Percentiles rank a stretch among this genome's conserved stretches.
These are phyloP conservation scores for Apiotrichum siamense DNA, from an alignment of 1,284 basidiomycete genomes.

Conservation along the genomic window DNA sequence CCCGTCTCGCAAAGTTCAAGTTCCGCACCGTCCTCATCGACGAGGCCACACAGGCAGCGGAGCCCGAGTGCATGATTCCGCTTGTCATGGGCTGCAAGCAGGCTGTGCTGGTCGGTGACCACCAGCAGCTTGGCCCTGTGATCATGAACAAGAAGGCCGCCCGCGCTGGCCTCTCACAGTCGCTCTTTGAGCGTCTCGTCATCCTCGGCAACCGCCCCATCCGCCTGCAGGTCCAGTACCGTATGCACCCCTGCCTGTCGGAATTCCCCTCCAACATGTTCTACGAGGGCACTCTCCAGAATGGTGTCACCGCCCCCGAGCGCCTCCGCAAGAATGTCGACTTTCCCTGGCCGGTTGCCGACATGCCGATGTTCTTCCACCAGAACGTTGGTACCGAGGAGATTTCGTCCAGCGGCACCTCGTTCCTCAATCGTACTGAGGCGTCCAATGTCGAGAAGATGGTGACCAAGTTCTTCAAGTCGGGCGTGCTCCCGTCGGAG, in stretches of 20 bases:
- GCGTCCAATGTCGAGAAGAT: slow-evolving; percentile 99
- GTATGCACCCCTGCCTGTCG: slow-evolving; percentile 98
- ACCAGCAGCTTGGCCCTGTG: slow-evolving; percentile 96
- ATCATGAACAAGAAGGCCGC: slow-evolving; percentile 99
- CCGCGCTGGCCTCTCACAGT: slow-evolving; percentile 91
- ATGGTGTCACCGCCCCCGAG: slow-evolving; percentile 98
- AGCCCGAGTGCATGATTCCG: slow-evolving; percentile 99
- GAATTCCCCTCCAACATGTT: slow-evolving; percentile 99
- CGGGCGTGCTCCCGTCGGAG: slow-evolving; percentile 87
- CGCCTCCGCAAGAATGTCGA: slow-evolving; percentile 94
- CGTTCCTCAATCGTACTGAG: slow-evolving; percentile 97
- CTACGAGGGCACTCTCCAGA: slow-evolving; percentile 98
- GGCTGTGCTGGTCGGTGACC: slow-evolving; percentile 95
- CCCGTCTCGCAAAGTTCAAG: slow-evolving; percentile 89
- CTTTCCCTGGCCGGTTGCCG: slow-evolving; percentile 97
- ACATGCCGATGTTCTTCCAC: slow-evolving; percentile 99
- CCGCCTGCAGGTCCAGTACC: slow-evolving; percentile 97
- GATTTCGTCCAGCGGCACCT: slow-evolving; percentile 96
- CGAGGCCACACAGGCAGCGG: slow-evolving; percentile 96
- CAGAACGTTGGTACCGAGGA: slow-evolving; percentile 99
- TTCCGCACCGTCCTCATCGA: slow-evolving; percentile 98
- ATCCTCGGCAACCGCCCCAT: slow-evolving; percentile 93
- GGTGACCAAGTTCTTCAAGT: slow-evolving; percentile 99
- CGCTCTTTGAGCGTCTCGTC: slow-evolving; percentile 94
- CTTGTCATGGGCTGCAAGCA: slow-evolving; percentile 97